Conservation (phyloP, 73 alveolate species). For the Paramecium primaurelia region DNA sequence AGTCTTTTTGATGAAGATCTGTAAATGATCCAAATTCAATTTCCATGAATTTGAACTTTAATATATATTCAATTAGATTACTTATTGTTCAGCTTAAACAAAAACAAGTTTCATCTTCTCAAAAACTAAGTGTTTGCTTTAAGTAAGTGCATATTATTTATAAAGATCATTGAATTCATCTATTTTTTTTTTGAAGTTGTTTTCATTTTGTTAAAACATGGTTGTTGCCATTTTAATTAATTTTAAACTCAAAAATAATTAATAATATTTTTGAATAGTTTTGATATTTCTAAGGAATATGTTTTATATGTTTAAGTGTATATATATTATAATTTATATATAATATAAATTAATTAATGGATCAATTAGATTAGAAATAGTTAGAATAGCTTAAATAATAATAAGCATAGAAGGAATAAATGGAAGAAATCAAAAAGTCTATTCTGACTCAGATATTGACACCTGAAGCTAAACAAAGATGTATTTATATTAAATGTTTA, state of each 20-base stretch:
- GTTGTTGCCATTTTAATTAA: background rate
- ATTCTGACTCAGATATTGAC: background rate
- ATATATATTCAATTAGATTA: background rate
- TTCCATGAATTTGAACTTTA: background rate
- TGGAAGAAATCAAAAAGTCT: slow-evolving; percentile 25
- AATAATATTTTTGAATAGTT: background rate
- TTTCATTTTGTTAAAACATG: background rate
- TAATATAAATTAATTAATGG: background rate
- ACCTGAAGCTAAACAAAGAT: slow-evolving; percentile 39
- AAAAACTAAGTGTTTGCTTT: background rate
- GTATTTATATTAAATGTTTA: background rate
- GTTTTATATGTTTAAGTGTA: background rate
- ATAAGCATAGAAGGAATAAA: slow-evolving; percentile 11
- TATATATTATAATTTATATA: background rate
- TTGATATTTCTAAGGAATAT: background rate
- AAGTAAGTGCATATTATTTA: background rate
- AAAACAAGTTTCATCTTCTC: background rate
- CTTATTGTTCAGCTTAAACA: background rate
- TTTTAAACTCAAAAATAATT: background rate
- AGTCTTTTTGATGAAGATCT: background rate
- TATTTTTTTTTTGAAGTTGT: background rate
- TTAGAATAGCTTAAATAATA: background rate
- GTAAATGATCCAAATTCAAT: background rate
- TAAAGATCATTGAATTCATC: background rate
- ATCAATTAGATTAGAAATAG: background rate